Evolutionary conservation across 257 asterid genomes (phyloP), one percentile per base, ranked within the genome.

Genomic region (Schizonepeta tenuifolia): DNA sequence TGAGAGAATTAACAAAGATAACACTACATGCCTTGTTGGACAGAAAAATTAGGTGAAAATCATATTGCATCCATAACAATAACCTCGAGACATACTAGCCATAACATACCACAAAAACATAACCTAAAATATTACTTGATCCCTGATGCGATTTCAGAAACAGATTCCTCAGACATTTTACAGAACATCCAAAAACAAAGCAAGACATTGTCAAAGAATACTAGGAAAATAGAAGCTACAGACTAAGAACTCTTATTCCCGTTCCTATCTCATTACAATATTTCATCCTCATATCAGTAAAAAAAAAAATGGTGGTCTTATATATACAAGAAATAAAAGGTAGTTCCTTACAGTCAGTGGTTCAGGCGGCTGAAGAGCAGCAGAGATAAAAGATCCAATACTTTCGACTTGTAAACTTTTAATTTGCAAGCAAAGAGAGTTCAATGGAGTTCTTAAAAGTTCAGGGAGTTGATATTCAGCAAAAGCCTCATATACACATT

Each of bases 371-470:
- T 94, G 97, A 82, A 91, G 92, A 74, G 99, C 97, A 81, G 99
- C 86, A 58, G 99, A 89, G 47, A 94, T 83, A 79, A 94, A 94
- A 61, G 72, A 90, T 57, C 93, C 96, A 47, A 88, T 88, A 78
- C 96, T 89, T 78, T 83, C 85, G 58, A 94, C 97, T 85, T 91
- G 95, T 80, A 94, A 83, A 75, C 97, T 88, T 82, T 94, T 94
- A 64, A 94, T 94, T 91, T 94, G 99, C 92, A 94, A 79, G 83
- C 97, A 94, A 77, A 94, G 99, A 77, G 99, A 94, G 80, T 94
- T 94, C 77, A 94, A 63, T 69, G 99, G 97, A 67, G 99, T 94
- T 75, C 99, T 86, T 80, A 94, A 79, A 76, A 94, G 93, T 79
- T 94, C 99, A 78, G 99, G 99, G 75, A 94, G 96, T 80, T 94